Evolutionary conservation across 257 asterid genomes (phyloP).

Genomic region (Solanum bulbocastanum): DNA sequence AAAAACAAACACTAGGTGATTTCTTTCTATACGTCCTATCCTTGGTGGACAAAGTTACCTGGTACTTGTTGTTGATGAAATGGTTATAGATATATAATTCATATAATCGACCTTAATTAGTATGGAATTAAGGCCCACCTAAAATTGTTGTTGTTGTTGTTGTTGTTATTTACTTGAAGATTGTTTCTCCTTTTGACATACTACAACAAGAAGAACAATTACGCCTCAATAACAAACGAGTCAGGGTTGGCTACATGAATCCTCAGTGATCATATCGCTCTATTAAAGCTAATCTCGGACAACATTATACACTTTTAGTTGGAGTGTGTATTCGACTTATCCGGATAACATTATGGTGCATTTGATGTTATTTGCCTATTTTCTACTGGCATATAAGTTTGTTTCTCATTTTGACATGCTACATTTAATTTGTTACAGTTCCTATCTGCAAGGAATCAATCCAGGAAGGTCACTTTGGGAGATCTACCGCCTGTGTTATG

Average conservation of each 20-base stretch:
- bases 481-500: constrained; percentile 64
- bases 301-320: not conserved
- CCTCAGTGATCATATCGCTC: not conserved
- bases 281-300: not conserved
- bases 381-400: not conserved
- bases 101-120: not conserved
- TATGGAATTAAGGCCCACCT: not conserved
- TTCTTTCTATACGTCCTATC: not conserved
- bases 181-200: not conserved
- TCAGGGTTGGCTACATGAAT: not conserved
- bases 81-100: not conserved
- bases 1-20: not conserved
- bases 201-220: not conserved
- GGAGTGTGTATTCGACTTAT: not conserved
- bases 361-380: not conserved
- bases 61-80: not conserved
- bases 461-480: constrained; percentile 55
- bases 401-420: not conserved
- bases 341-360: not conserved
- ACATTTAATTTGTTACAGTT: constrained; percentile 29
- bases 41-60: not conserved
- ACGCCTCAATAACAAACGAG: not conserved
- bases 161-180: not conserved
- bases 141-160: not conserved
- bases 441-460: constrained; percentile 34